phyloP scores from a whole-genome alignment of 2,329 filamentous ascomycete genomes.

The Pseudopyricularia javanii region DNA sequence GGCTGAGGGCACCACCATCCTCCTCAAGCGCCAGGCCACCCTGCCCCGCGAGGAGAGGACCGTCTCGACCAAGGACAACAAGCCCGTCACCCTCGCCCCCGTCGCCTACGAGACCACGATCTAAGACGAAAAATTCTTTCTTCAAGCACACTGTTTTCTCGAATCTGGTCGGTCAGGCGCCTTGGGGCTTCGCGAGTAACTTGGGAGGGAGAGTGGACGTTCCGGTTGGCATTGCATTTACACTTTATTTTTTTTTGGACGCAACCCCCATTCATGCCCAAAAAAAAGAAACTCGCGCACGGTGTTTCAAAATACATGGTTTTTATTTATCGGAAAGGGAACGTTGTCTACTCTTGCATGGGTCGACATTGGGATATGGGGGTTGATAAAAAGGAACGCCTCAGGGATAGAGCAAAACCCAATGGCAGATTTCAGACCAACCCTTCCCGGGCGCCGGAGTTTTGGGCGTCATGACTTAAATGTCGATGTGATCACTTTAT shows the following conservation, averaged over 20 bases:
- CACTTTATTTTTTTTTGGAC: background rate
- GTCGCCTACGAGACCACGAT: slow-evolving; percentile 97
- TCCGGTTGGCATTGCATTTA: background rate
- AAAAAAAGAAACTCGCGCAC: background rate
- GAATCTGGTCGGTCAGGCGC: slow-evolving; percentile 12
- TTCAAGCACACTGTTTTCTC: slow-evolving; percentile 18
- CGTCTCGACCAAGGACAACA: slow-evolving; percentile 15
- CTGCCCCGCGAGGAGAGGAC: slow-evolving; percentile 71
- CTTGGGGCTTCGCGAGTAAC: background rate
- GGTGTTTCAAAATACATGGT: slow-evolving; percentile 10
- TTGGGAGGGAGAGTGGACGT: background rate
- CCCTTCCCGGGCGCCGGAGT: background rate
- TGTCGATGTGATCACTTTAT: background rate
- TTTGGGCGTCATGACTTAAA: background rate
- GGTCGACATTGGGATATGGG: slow-evolving; percentile 11
- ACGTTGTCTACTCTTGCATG: slow-evolving; percentile 16
- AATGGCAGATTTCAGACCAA: slow-evolving; percentile 6
- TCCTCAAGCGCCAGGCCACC: slow-evolving; percentile 83
- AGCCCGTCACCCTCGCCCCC: slow-evolving; percentile 11
- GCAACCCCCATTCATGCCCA: background rate
- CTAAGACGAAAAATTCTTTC: slow-evolving; percentile 38
- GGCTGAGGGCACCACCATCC: slow-evolving; percentile 71
- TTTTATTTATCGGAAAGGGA: slow-evolving; percentile 20
- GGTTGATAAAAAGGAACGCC: slow-evolving; percentile 17
- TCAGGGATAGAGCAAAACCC: slow-evolving; percentile 13